Evolutionary conservation across 768 basidiomycete genomes (phyloP).

Genomic region (Termitomyces eurrhizus): DNA sequence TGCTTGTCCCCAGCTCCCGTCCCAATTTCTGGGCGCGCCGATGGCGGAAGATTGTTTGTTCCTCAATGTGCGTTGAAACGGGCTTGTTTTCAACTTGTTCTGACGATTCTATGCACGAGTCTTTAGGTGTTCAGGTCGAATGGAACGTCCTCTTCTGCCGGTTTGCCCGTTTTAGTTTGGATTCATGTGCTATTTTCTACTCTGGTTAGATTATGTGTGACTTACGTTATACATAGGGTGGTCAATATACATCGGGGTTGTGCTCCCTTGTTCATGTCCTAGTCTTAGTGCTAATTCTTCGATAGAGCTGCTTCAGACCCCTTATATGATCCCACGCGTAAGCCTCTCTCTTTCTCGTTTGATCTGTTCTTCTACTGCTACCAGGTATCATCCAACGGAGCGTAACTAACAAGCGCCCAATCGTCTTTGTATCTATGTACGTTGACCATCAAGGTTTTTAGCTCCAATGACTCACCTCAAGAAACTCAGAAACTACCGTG

Average conservation of each 20-base stretch:
- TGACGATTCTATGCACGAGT: neutral
- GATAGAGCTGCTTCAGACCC: conserved; percentile 38
- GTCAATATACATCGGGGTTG: conserved; percentile 42
- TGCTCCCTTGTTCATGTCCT: neutral
- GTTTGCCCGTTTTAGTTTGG: conserved; percentile 35
- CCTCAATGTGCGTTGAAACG: conserved; percentile 36
- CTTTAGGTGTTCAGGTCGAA: conserved; percentile 34
- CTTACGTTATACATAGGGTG: conserved; percentile 33
- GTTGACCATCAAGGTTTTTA: conserved; percentile 7
- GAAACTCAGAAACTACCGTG: conserved; percentile 45
- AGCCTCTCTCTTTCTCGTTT: conserved; percentile 3
- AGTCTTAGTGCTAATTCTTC: neutral
- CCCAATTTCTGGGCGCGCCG: conserved; percentile 33
- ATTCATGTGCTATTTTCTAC: conserved; percentile 28
- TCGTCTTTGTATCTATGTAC: conserved; percentile 51
- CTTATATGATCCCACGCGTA: conserved; percentile 43
- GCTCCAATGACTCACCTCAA: neutral
- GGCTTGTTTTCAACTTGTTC: neutral
- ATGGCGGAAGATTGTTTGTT: conserved; percentile 52
- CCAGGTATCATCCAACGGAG: conserved; percentile 47
- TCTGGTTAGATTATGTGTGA: neutral
- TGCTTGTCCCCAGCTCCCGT: conserved; percentile 49
- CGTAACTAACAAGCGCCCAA: conserved; percentile 41
- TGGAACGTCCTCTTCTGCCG: conserved; percentile 20
- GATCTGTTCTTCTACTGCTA: neutral